Evolutionary conservation across 2,329 filamentous ascomycete species (phyloP), one percentile per base, ranked within the genome.

Genomic region (Ophiostoma ulmi): DNA sequence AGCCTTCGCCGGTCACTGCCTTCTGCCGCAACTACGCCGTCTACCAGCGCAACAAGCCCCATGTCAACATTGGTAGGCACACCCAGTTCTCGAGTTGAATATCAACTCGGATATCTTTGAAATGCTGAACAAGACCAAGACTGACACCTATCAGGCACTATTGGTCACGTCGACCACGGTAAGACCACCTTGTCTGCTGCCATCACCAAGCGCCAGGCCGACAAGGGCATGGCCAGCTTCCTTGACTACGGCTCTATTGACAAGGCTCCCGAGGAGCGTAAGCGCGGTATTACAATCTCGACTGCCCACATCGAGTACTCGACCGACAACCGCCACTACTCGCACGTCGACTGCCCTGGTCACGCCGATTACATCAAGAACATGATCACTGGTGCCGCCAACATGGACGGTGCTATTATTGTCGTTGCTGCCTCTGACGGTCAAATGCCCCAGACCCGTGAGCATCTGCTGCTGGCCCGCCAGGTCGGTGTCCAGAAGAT

Each of bases 331-430:
- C 91, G 95, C 79, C 95, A 99, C 86, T 99, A 99, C 85, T 95
- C 95, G 78, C 95, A 99, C 88, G 95, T 99, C 85, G 95, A 99
- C 88, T 99, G 95, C 84, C 95, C 95, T 72, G 95, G 95, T 83
- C 95, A 99, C 90, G 95, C 95, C 83, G 95, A 99, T 93, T 99
- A 99, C 87, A 98, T 99, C 86, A 99, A 99, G 89, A 99, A 99
- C 90, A 99, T 99, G 95, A 99, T 99, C 82, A 99, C 95, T 76
- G 95, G 95, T 89, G 94, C 95, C 74, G 94, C 96, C 78, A 97
- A 93, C 86, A 99, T 99, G 95, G 95, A 99, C 78, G 95, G 95
- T 78, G 94, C 95, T 78, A 94, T 99, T 80, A 97, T 99, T 78
- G 95, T 99, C 76, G 96, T 99, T 77, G 96, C 96, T 77, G 95